Percentiles rank a stretch among this genome's conserved stretches.
Conservation (phyloP, 2,329 filamentous ascomycete genomes). For the Elsinoe australis region DNA sequence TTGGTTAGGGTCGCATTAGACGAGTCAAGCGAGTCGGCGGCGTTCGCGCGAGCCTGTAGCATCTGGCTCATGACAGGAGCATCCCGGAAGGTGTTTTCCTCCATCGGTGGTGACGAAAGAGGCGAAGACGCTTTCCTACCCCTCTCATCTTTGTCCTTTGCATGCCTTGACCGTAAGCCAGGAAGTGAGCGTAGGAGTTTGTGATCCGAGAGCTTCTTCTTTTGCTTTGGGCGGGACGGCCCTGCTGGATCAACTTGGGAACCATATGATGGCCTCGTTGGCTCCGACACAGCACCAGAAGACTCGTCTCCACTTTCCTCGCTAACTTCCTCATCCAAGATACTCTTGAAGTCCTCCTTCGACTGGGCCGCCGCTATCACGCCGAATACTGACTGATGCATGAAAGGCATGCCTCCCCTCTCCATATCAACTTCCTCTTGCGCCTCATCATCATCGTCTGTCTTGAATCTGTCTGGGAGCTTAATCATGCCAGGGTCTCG, state of each 20-base stretch:
- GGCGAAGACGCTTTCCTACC: constrained; percentile 7
- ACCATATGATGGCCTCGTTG: not conserved
- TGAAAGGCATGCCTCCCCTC: constrained; percentile 49
- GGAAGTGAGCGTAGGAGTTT: constrained; percentile 60
- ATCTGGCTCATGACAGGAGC: constrained; percentile 71
- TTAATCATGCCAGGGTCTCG: constrained; percentile 17
- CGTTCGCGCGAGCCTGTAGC: constrained; percentile 31
- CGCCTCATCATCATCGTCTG: constrained; percentile 28
- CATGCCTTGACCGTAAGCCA: constrained; percentile 40
- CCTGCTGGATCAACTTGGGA: constrained; percentile 25
- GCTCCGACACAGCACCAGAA: constrained; percentile 7
- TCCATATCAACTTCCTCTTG: constrained; percentile 49
- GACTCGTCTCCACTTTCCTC: constrained; percentile 19
- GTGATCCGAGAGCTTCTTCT: constrained; percentile 55
- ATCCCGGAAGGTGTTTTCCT: constrained; percentile 39
- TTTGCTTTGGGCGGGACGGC: constrained; percentile 37
- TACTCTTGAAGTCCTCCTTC: constrained; percentile 65
- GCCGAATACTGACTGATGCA: constrained; percentile 92
- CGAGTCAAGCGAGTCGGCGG: constrained; percentile 25
- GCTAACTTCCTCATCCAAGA: constrained; percentile 19
- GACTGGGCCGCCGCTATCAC: constrained; percentile 85
- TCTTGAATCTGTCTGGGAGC: constrained; percentile 24
- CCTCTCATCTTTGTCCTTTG: constrained; percentile 28
- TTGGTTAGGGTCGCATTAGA: constrained; percentile 24
- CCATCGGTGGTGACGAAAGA: constrained; percentile 23